These are phyloP conservation scores for Cubamyces sp. DNA, from an alignment of 768 basidiomycete genomes.

Conservation along the genomic window DNA sequence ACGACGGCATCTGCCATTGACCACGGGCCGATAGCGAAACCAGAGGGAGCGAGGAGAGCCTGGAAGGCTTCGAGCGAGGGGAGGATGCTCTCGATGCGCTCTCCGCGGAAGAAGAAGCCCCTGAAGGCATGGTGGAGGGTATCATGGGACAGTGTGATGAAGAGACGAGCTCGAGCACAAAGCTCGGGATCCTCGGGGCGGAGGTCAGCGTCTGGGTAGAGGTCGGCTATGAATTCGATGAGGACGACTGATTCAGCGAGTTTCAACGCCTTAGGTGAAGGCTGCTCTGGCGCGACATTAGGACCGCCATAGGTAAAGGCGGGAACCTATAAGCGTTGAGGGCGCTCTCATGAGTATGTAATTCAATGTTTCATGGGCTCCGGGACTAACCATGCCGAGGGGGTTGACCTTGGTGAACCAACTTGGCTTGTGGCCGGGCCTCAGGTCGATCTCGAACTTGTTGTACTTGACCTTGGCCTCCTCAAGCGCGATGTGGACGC, in stretches of 20 bases:
- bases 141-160: conserved; percentile 53
- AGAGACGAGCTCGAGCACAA: conserved; percentile 63
- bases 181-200: conserved; percentile 58
- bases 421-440: conserved; percentile 57
- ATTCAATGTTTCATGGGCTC: background rate
- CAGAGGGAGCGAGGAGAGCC: conserved; percentile 50
- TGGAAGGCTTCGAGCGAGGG: conserved; percentile 52
- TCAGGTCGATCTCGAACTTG: conserved; percentile 61
- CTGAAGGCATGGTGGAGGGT: conserved; percentile 47
- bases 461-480: conserved; percentile 55
- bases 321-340: conserved; percentile 46
- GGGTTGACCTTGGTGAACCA: conserved; percentile 73
- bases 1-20: conserved; percentile 68
- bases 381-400: conserved; percentile 55
- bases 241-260: conserved; percentile 67
- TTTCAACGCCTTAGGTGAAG: conserved; percentile 62
- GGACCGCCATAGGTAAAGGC: conserved; percentile 67
- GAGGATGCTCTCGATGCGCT: conserved; percentile 47
- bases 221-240: conserved; percentile 67
- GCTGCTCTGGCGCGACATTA: conserved; percentile 53
- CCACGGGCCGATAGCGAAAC: conserved; percentile 50
- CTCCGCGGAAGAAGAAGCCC: conserved; percentile 42
- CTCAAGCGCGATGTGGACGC: conserved; percentile 68
- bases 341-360: background rate
- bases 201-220: conserved; percentile 50